Evolutionary conservation across 495 filamentous ascomycete genomes (phyloP), one percentile per base, ranked within the genome.

Genomic region (Daldinia decipiens): DNA sequence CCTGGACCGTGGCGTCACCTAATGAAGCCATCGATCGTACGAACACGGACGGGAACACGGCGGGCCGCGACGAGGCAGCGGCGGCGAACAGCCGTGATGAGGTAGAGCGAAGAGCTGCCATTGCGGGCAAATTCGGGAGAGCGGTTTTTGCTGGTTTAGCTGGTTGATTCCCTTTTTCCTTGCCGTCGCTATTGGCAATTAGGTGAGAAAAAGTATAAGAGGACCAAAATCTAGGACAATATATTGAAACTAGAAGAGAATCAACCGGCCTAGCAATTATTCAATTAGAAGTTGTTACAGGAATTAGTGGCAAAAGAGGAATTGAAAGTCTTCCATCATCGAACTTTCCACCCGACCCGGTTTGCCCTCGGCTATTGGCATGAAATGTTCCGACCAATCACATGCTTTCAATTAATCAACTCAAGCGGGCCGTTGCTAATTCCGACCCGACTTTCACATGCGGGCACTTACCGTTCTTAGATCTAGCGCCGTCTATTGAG

Each of bases 51-150:
- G 70, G 77, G 63, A 76, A 56, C 29, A 67, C 74, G 55, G 64
- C 39, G 15, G 74, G 73, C 52, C 78, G 87, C 79, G 71, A 70
- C 47, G 75, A 70, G 52, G 79, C 71, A 29, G 78, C 75, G 43
- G 87, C 83, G 77, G 85, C 83, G 78, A 93, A 79, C 58, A 92
- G 80, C 77, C 88, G 88, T 76, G 88, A 84, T 53, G 83, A 79
- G 65, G 88, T 86, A 68, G 87, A 87, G 84, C 91, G 91, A 82
- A 94, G 89, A 85, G 90, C 85, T 79, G 92, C 88, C 92, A 95
- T 95, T 82, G 79, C 84, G 68, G 68, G 70, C 75, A 54, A 69
- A 51, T 59, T 54, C 58, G 64, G 56, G 38, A 56, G 21, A 27
- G 43, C 9, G 19, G 43, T 24, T 24, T 47, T 47, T 19, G 36